These are phyloP conservation scores for Huiozyma naganishii DNA, from an alignment of 805 yeast genomes.

Conservation along the genomic window DNA sequence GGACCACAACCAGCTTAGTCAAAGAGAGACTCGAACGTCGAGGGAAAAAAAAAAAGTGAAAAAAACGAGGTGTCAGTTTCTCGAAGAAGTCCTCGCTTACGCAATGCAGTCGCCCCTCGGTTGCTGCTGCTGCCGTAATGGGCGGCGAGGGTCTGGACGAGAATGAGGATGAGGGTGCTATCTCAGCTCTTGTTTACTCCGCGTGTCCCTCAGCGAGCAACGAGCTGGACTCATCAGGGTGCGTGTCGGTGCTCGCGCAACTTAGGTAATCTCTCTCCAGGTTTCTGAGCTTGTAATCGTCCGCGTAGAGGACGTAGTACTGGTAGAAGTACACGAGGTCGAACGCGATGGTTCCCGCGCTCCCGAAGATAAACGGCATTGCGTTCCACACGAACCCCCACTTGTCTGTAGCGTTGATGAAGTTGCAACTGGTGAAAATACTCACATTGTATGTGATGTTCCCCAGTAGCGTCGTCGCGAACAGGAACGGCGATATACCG, in stretches of 20 bases:
- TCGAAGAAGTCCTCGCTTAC: too few relatives aligned
- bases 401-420: conserved; percentile 30
- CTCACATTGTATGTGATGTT: conserved; percentile 69
- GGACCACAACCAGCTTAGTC: too few relatives aligned
- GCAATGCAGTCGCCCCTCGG: too few relatives aligned
- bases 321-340: conserved; percentile 66
- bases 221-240: neutral
- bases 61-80: too few relatives aligned
- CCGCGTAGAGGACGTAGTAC: conserved; percentile 26
- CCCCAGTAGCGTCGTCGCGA: conserved; percentile 68
- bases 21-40: too few relatives aligned
- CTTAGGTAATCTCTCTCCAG: conserved; percentile 14
- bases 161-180: too few relatives aligned
- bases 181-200: too few relatives aligned
- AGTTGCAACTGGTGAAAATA: conserved; percentile 55
- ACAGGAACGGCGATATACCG: conserved; percentile 73
- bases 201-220: too few relatives aligned
- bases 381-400: conserved; percentile 50
- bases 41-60: too few relatives aligned
- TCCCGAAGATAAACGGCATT: conserved; percentile 73
- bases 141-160: too few relatives aligned
- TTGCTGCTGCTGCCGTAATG: too few relatives aligned
- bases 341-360: conserved; percentile 74
- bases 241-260: neutral
- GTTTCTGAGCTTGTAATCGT: conserved; percentile 20